These are phyloP conservation scores for Malus fusca DNA, from an alignment of 306 rosid species.

Conservation along the genomic window DNA sequence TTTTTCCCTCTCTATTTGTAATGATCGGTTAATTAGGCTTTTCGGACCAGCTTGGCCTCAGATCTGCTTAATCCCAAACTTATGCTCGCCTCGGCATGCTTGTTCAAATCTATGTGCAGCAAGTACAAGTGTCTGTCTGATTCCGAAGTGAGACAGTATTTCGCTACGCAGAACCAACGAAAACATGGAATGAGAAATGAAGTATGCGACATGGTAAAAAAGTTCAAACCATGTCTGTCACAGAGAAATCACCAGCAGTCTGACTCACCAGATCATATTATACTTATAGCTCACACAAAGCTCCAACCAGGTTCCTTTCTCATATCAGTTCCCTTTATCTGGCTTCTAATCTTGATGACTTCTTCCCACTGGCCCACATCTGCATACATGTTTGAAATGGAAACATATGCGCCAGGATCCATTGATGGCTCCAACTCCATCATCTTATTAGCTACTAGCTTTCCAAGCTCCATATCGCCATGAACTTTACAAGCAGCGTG, in stretches of 20 bases:
- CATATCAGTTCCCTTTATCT: slow-evolving; percentile 41
- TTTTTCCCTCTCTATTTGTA: neutral
- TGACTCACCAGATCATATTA: neutral
- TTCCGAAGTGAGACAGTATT: neutral
- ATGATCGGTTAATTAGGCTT: neutral
- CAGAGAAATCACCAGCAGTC: no score
- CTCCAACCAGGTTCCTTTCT: slow-evolving; percentile 75
- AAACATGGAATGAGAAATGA: neutral
- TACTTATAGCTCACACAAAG: slow-evolving; percentile 20
- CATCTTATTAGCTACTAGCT: slow-evolving; percentile 50
- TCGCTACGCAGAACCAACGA: neutral
- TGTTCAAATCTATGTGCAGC: neutral
- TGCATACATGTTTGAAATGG: slow-evolving; percentile 69
- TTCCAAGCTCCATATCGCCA: slow-evolving; percentile 63
- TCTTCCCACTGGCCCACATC: slow-evolving; percentile 67
- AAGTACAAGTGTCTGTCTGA: neutral
- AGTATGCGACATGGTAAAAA: neutral
- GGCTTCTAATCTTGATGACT: slow-evolving; percentile 50
- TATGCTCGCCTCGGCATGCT: neutral
- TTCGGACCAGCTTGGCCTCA: neutral
- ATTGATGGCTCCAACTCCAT: slow-evolving; percentile 42
- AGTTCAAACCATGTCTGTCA: neutral
- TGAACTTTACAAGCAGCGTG: slow-evolving; percentile 74
- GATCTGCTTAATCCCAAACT: neutral
- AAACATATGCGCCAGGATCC: slow-evolving; percentile 55